Evolutionary conservation across 768 basidiomycete genomes (phyloP).

Genomic region (Pulveroboletus frians): DNA sequence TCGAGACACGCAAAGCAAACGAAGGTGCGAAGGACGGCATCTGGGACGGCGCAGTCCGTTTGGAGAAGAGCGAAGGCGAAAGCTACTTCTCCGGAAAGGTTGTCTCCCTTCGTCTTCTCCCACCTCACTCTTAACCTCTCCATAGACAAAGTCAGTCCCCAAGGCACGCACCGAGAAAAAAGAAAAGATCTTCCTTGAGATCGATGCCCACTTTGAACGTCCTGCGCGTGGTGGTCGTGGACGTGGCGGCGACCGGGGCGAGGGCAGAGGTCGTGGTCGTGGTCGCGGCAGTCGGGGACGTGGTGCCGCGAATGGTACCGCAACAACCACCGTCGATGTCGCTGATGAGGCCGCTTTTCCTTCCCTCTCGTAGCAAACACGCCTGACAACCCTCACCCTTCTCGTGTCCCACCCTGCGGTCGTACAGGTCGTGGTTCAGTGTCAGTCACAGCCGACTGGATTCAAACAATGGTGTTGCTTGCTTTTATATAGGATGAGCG

Average conservation of each 20-base stretch:
- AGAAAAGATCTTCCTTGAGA: constrained; percentile 88
- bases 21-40: constrained; percentile 66
- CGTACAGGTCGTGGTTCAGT: constrained; percentile 11
- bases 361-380: constrained; percentile 54
- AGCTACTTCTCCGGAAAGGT: constrained; percentile 92
- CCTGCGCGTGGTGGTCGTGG: constrained; percentile 65
- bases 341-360: constrained; percentile 88
- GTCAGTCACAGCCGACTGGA: constrained; percentile 7
- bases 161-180: constrained; percentile 76
- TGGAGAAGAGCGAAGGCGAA: constrained; percentile 62
- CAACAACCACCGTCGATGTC: constrained; percentile 52
- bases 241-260: constrained; percentile 44
- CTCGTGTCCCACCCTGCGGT: constrained; percentile 2
- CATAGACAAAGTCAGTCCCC: constrained; percentile 56
- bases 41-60: constrained; percentile 67
- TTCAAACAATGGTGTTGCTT: constrained; percentile 8
- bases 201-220: constrained; percentile 84
- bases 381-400: constrained; percentile 5
- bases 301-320: constrained; percentile 38
- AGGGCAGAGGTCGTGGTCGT: constrained; percentile 43
- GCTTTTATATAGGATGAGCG: constrained; percentile 13
- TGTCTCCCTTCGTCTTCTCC: constrained; percentile 13
- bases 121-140: constrained; percentile 1
- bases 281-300: constrained; percentile 41
- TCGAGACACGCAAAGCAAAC: constrained; percentile 73